Conservation (phyloP, 352 stramenopile genomes). For the Pythium dissimile region DNA sequence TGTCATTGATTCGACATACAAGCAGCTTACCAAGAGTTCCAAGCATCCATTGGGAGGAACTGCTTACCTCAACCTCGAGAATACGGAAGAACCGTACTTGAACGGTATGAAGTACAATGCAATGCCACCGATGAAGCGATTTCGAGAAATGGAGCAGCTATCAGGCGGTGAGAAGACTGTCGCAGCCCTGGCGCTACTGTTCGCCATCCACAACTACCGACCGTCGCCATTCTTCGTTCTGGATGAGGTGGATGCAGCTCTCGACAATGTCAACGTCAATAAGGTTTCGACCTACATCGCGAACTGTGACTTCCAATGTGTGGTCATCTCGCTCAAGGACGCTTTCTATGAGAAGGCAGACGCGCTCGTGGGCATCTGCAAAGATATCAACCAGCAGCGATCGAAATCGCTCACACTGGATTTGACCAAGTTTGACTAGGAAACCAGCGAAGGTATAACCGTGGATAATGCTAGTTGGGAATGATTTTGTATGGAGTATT, state of each 20-base stretch:
- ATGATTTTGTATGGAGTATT: no score
- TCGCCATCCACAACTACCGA: conserved; percentile 98
- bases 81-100: conserved; percentile 95
- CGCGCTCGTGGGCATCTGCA: conserved; percentile 91
- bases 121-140: conserved; percentile 99
- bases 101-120: conserved; percentile 99
- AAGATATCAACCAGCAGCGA: conserved; percentile 70
- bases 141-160: conserved; percentile 97
- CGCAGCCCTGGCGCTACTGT: conserved; percentile 97
- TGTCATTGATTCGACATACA: conserved; percentile 94
- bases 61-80: conserved; percentile 82
- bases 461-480: neutral
- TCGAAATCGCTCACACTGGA: conserved; percentile 79
- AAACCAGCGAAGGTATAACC: neutral
- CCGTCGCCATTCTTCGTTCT: conserved; percentile 98
- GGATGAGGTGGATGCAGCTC: conserved; percentile 98
- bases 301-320: conserved; percentile 95
- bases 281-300: conserved; percentile 98
- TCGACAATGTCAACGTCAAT: conserved; percentile 99
- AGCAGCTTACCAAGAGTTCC: conserved; percentile 97
- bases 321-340: conserved; percentile 98
- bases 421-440: conserved; percentile 57
- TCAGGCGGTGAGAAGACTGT: conserved; percentile 99
- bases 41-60: conserved; percentile 94
- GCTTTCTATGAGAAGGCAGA: conserved; percentile 96